Evolutionary conservation across 2,329 filamentous ascomycete species (phyloP).

Genomic region (Xylariaceae sp.): DNA sequence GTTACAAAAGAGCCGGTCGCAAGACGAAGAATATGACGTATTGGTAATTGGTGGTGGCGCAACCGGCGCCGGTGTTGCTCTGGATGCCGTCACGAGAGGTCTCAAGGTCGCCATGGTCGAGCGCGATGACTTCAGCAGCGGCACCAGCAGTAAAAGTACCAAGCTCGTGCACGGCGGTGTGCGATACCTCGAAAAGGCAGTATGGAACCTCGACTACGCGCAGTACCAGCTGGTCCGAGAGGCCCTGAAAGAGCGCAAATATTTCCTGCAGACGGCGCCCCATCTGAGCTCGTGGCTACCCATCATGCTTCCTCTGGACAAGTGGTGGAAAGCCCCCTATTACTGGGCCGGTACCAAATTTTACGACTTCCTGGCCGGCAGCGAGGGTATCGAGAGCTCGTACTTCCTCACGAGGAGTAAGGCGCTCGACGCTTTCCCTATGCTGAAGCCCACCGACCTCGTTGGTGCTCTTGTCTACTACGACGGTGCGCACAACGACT

Average conservation of each 20-base stretch:
- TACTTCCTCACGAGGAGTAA: conserved; percentile 86
- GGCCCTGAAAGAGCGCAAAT: conserved; percentile 67
- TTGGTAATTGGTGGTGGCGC: conserved; percentile 67
- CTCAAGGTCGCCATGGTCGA: conserved; percentile 68
- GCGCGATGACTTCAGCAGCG: conserved; percentile 67
- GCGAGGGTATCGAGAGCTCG: conserved; percentile 81
- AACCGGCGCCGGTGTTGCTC: conserved; percentile 64
- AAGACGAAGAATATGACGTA: conserved; percentile 58
- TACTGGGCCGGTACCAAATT: conserved; percentile 74
- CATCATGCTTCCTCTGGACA: conserved; percentile 69
- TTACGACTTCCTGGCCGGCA: conserved; percentile 80
- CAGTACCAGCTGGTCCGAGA: conserved; percentile 68
- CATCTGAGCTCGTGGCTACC: conserved; percentile 69
- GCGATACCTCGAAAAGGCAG: conserved; percentile 68
- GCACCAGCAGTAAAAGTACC: conserved; percentile 70
- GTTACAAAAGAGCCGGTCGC: conserved; percentile 44
- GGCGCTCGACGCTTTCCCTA: conserved; percentile 80
- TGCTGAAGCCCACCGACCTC: conserved; percentile 74
- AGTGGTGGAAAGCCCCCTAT: conserved; percentile 73
- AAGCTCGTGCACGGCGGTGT: conserved; percentile 75
- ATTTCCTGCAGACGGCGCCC: conserved; percentile 69
- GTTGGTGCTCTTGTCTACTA: conserved; percentile 85
- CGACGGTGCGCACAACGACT: conserved; percentile 88
- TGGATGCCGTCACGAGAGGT: conserved; percentile 66
- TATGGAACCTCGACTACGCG: conserved; percentile 70